Evolutionary conservation across 2,329 filamentous ascomycete genomes (phyloP).

Genomic region (Pseudogymnoascus sp.): DNA sequence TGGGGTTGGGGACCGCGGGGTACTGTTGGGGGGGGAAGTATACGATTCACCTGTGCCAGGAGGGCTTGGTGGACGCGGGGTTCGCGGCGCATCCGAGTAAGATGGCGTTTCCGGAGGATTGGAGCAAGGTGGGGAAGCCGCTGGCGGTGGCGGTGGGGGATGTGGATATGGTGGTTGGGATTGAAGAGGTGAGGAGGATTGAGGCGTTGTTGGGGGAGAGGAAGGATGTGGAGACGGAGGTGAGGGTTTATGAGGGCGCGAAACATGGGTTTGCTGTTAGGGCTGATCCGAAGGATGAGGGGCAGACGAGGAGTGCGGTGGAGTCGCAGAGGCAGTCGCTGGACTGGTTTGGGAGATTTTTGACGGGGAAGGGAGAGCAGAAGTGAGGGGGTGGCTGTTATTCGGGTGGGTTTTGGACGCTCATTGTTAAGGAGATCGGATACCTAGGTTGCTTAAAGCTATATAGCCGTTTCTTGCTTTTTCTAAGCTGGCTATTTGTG

Average conservation of each 20-base stretch:
- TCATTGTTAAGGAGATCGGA: background rate
- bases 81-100: background rate
- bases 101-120: background rate
- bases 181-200: slow-evolving; percentile 18
- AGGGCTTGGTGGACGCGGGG: slow-evolving; percentile 12
- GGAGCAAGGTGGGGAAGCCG: slow-evolving; percentile 30
- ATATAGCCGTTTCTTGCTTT: background rate
- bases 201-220: slow-evolving; percentile 24
- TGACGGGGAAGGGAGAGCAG: background rate
- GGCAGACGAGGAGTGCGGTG: slow-evolving; percentile 26
- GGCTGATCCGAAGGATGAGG: slow-evolving; percentile 27
- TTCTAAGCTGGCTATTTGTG: background rate
- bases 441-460: background rate
- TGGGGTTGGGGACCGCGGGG: slow-evolving; percentile 24
- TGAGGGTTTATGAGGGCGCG: slow-evolving; percentile 30
- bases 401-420: background rate
- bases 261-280: slow-evolving; percentile 35
- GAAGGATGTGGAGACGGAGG: slow-evolving; percentile 26
- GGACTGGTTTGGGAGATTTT: slow-evolving; percentile 26
- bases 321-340: slow-evolving; percentile 33
- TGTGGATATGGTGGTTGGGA: slow-evolving; percentile 33
- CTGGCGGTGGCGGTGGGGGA: slow-evolving; percentile 39
- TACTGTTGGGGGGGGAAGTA: slow-evolving; percentile 55
- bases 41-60: slow-evolving; percentile 35
- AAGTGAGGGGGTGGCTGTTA: background rate